Base-by-base conservation (phyloP, 768 basidiomycete species). In the Lactarius evosmus region DNA sequence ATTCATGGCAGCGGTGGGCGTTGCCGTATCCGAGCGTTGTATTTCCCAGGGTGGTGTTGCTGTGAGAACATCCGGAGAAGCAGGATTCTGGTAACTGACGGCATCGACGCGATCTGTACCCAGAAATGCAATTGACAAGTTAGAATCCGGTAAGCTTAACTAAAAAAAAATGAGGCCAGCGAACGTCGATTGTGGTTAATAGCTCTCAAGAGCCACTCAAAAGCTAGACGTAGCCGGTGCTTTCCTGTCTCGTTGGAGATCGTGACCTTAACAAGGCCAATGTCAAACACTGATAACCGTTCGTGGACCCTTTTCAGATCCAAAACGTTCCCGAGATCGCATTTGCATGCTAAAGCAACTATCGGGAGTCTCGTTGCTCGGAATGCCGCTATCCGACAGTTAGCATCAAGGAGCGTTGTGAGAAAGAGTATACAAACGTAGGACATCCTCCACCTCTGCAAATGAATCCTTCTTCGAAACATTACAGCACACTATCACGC, bases 271-370 rank as follows among this genome's bases (percentile, higher is more conserved):
- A 94, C 85, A 32, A 97, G 75, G 9, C 93, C 91, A 8, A 88
- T 84, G 68, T 91, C 87, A 73, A 88, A 88, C 36, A 78, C 75
- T 36, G 80, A 75, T 46, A 89, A 78, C 46, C 86, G 72, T 22
- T 74, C 76, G 25, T 77, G 69, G 4, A 84, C 86, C 53, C 74
- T 75, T 58, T 78, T 75, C 11, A 88, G 84, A 67, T 87, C 80
- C n/a, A 92, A 78, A 44, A 77, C 77, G 41, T 77, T 78, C 22
- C 79, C 78, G 22, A 88, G 76, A 71, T 96, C 91, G 6, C 87
- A 86, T 74, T 97, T 98, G 78, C 94, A 93, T 4, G 91, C 93
- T 16, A 98, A 78, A 14, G 93, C 89, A 51, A 96, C 80, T 29
- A 83, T 76, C 9, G 89, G 83, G 40, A 89, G 75, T 62, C 82